Percentiles rank a stretch among this genome's conserved stretches.
phyloP scores from a whole-genome alignment of 2,329 filamentous ascomycete genomes.

The Arthroderma sp. region DNA sequence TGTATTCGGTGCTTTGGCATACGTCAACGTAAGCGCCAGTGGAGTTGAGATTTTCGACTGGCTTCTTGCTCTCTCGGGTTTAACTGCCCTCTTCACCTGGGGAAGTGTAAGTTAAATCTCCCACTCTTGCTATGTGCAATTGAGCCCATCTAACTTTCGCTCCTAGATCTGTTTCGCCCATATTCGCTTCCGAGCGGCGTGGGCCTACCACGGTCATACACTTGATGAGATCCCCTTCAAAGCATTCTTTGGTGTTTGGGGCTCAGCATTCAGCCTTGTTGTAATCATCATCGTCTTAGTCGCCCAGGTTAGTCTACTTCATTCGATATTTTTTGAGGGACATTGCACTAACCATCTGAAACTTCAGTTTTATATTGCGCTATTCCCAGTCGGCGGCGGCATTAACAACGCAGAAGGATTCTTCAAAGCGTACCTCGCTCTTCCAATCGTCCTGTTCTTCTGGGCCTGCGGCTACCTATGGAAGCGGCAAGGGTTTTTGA shows the following conservation, averaged over 20 bases:
- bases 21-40: constrained; percentile 27
- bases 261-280: constrained; percentile 47
- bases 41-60: constrained; percentile 47
- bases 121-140: background rate
- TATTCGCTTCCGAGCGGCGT: constrained; percentile 53
- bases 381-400: constrained; percentile 12
- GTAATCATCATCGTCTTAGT: constrained; percentile 41
- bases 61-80: constrained; percentile 51
- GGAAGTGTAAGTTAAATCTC: constrained; percentile 27
- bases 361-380: constrained; percentile 17
- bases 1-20: constrained; percentile 29
- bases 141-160: background rate
- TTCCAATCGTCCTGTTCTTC: constrained; percentile 28
- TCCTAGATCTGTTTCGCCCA: constrained; percentile 46
- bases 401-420: constrained; percentile 14
- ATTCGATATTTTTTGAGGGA: background rate
- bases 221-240: constrained; percentile 51
- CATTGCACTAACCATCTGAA: background rate
- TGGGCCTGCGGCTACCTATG: constrained; percentile 47
- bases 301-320: constrained; percentile 27
- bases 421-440: constrained; percentile 20
- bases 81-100: constrained; percentile 56
- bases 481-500: constrained; percentile 51
- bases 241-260: constrained; percentile 43
- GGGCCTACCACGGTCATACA: constrained; percentile 43